Evolutionary conservation across 139 green algal genomes (phyloP).

Genomic region (Asterochloris sp.): DNA sequence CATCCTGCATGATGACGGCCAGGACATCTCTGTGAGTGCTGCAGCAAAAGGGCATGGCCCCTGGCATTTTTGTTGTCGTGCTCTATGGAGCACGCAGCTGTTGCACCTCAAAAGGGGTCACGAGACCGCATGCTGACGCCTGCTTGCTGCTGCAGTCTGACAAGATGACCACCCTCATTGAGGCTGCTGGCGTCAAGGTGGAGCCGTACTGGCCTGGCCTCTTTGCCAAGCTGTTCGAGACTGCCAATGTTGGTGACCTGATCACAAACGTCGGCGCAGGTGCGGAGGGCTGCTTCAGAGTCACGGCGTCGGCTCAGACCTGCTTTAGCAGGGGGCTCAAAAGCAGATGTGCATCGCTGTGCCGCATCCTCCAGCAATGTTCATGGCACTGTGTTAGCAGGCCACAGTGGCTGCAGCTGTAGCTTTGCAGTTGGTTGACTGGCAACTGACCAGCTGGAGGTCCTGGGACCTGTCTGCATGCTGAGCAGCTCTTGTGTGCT

Average conservation of each 20-base stretch:
- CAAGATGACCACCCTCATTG: slow-evolving; percentile 89
- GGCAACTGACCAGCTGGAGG: not conserved
- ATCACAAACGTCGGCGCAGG: slow-evolving; percentile 96
- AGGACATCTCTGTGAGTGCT: slow-evolving; percentile 80
- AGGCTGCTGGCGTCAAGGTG: slow-evolving; percentile 85
- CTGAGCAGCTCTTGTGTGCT: not conserved
- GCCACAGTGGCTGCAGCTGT: not conserved
- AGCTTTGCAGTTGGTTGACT: not conserved
- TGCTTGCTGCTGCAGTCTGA: slow-evolving; percentile 59
- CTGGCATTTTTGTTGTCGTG: not conserved
- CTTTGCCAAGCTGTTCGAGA: slow-evolving; percentile 96
- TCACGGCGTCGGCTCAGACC: not conserved
- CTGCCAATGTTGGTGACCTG: slow-evolving; percentile 91
- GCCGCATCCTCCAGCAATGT: no score
- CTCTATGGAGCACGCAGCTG: not conserved
- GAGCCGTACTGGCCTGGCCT: slow-evolving; percentile 96
- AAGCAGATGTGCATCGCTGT: no score
- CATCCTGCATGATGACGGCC: slow-evolving; percentile 94
- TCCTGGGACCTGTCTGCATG: no score
- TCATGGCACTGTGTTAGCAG: not conserved
- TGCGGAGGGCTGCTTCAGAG: slow-evolving; percentile 7
- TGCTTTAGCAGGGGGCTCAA: no score
- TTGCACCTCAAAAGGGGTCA: not conserved
- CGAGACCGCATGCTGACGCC: not conserved
- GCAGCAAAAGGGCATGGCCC: not conserved